Evolutionary conservation across 805 yeast genomes (phyloP), one percentile per base, ranked within the genome.

Genomic region (Blastobotrys terrestris): DNA sequence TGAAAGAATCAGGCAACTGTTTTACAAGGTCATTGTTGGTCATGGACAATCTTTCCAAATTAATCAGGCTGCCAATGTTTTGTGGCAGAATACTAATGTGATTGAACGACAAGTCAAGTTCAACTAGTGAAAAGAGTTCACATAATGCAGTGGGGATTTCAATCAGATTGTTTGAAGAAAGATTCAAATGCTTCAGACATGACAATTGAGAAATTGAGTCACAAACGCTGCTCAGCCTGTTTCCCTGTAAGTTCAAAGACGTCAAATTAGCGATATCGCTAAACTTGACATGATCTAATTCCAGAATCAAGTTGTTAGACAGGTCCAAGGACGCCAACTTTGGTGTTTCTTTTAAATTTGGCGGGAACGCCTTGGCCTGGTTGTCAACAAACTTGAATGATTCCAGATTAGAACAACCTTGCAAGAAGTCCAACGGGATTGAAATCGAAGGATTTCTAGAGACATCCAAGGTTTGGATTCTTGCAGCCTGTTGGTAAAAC

Each of bases 381-480:
- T 86, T 85, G 56, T 82, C 76, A 0, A 87, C 81, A 72, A 83
- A 87, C 52, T 81, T 77, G 56, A 90, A 74, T 50, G 79, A 78
- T 22, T 78, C 76, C 61, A 90, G 73, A 62, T 87, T 87, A 42
- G 81, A 77, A 58, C 95, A 87, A 20, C 85, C 69, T 64, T 89
- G 95, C 61, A 91, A 82, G 65, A 91, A 91, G 63, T 90, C 96
- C 52, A 81, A 71, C 0, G 97, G 95, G 35, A 91, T 72, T 54
- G 83, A 80, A 50, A 92, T 84, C 15, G 95, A 85, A 2, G 96
- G 95, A 65, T 91, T 91, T 57, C 85, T 81, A 1, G 95, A 85
- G 6, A 89, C 88, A 67, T 91, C 92, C 55, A 91, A 73, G 55
- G 83, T 77, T 60, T 85, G 86, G 53, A 91, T 88, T 56, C 87